Percentiles rank a stretch among this genome's conserved stretches.
These are phyloP conservation scores for Rhodotorula sp. DNA, from an alignment of 1,284 basidiomycete genomes.

Conservation along the genomic window DNA sequence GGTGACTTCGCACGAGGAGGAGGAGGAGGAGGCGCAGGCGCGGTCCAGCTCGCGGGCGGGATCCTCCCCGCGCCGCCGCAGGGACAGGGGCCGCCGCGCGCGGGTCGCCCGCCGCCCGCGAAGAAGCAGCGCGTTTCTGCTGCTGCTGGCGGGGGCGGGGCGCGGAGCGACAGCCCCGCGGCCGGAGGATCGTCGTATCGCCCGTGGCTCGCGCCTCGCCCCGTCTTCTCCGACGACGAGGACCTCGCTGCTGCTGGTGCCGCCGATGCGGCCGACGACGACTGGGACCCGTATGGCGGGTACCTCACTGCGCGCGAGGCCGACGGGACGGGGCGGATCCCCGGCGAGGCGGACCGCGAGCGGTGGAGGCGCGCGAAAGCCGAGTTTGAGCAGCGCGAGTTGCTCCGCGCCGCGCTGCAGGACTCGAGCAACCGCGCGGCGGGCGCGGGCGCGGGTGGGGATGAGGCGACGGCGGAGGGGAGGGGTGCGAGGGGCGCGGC, in stretches of 20 bases:
- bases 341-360: slow-evolving; percentile 67
- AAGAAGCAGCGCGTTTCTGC: slow-evolving; percentile 6
- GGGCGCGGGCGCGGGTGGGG: not conserved
- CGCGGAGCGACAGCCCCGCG: not conserved
- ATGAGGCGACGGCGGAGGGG: not conserved
- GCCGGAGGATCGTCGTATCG: not conserved
- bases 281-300: slow-evolving; percentile 70
- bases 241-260: not conserved
- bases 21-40: too few species aligned
- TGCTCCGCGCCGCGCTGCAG: not conserved
- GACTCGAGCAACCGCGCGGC: not conserved
- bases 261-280: slow-evolving; percentile 15
- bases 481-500: not conserved
- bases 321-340: slow-evolving; percentile 71
- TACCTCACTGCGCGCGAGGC: slow-evolving; percentile 70
- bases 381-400: slow-evolving; percentile 52
- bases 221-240: slow-evolving; percentile 16
- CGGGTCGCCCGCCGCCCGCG: not conserved
- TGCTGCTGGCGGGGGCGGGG: not conserved
- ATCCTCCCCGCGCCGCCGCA: not conserved
- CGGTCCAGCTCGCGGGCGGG: not conserved
- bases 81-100: not conserved
- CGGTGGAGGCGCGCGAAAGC: slow-evolving; percentile 79
- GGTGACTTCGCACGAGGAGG: too few species aligned
- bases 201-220: slow-evolving; percentile 23